phyloP scores from a whole-genome alignment of 2,329 filamentous ascomycete genomes.

The Bipolaris zeicola region DNA sequence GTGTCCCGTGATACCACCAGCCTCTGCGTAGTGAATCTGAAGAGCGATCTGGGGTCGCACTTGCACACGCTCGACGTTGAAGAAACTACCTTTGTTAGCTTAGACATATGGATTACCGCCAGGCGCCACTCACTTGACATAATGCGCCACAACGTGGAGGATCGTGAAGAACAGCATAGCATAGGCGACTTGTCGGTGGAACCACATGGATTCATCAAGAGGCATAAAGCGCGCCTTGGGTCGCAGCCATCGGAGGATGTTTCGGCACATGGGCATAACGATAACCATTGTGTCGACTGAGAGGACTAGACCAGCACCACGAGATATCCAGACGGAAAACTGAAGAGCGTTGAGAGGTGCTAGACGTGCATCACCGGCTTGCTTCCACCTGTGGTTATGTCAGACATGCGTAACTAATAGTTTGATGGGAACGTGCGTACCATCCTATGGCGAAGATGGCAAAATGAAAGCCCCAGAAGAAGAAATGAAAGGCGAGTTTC shows the following conservation, averaged over 20 bases:
- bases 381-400: constrained; percentile 71
- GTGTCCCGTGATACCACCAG: constrained; percentile 92
- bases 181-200: constrained; percentile 94
- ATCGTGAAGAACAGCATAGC: constrained; percentile 81
- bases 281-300: constrained; percentile 86
- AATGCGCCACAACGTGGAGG: constrained; percentile 79
- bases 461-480: constrained; percentile 82
- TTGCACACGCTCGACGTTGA: constrained; percentile 86
- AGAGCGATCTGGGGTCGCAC: constrained; percentile 80
- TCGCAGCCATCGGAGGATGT: constrained; percentile 79
- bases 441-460: constrained; percentile 84
- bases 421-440: constrained; percentile 59
- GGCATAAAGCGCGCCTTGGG: constrained; percentile 88
- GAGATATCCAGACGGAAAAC: constrained; percentile 94
- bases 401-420: constrained; percentile 17
- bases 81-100: constrained; percentile 69
- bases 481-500: constrained; percentile 78
- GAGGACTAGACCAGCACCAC: constrained; percentile 87
- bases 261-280: constrained; percentile 91
- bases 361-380: constrained; percentile 70
- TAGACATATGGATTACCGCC: not conserved
- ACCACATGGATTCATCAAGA: constrained; percentile 96
- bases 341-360: constrained; percentile 78
- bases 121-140: constrained; percentile 76
- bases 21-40: constrained; percentile 87